Percentiles rank a stretch among this genome's conserved stretches.
Evolutionary conservation across 139 green algal genomes (phyloP).

Genomic region (Auxenochlorella protothecoides): DNA sequence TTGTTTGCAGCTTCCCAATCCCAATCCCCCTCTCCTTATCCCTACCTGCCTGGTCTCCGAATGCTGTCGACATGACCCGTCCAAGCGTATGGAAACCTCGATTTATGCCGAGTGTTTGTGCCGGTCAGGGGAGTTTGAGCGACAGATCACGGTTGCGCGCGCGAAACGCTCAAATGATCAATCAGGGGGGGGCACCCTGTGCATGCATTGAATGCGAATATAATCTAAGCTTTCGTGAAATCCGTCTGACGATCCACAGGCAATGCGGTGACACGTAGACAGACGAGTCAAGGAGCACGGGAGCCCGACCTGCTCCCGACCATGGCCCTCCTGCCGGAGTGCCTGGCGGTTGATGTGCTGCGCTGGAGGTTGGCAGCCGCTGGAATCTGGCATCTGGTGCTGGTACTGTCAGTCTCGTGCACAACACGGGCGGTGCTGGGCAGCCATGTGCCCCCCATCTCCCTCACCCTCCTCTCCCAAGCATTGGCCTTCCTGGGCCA

Average conservation of each 20-base stretch:
- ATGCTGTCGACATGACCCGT: too few species aligned
- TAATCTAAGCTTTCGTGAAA: too few species aligned
- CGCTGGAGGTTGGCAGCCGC: constrained; percentile 10
- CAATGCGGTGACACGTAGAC: too few species aligned
- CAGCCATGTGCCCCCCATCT: not conserved
- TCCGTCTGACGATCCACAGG: too few species aligned
- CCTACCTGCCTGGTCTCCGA: too few species aligned
- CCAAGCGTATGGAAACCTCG: too few species aligned
- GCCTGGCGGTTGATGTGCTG: constrained; percentile 9
- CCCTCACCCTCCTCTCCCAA: not conserved
- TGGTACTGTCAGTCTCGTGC: not conserved
- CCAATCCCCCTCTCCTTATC: too few species aligned
- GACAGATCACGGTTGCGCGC: not conserved
- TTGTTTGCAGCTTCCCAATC: too few species aligned
- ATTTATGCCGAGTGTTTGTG: too few species aligned
- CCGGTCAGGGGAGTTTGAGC: too few species aligned
- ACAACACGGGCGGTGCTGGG: not conserved
- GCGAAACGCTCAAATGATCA: constrained; percentile 4
- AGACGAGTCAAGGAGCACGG: too few species aligned
- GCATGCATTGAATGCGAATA: not conserved
- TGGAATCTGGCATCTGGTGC: not conserved
- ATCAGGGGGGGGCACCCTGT: not conserved
- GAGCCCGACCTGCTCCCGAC: not conserved
- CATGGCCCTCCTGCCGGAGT: not conserved
- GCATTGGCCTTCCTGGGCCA: not conserved